Evolutionary conservation across 768 basidiomycete genomes (phyloP), one percentile per base, ranked within the genome.

Genomic region (Termitomyces sp.): DNA sequence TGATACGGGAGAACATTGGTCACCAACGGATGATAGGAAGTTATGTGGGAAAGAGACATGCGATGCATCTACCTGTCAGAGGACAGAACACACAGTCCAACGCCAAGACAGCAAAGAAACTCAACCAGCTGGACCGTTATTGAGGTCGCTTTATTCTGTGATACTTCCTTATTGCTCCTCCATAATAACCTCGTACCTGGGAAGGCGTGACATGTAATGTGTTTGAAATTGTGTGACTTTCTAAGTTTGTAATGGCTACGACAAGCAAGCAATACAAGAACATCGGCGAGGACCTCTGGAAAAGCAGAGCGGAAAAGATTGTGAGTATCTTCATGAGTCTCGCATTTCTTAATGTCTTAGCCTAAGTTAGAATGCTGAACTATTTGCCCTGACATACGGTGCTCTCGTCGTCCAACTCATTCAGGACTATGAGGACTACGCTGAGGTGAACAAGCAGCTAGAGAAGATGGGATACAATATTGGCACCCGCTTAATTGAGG

Each of bases 381-480:
- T 99, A 27, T 98, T 99, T 74, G 89, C 95, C 3, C 74, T 98
- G 57, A 98, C 96, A 22, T 99, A 99, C 64, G 97, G 97, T 52
- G 95, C 95, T 24, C 85, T 98, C 51, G 97, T 99, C 48, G 94
- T 98, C 34, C 97, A 99, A 75, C 83, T 99, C 60, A 95, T 98
- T 61, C 97, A 98, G 69, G 97, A 99, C 73, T 98, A 98, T 68
- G 97, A 99, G 68, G 95, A 99, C 77, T 98, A 97, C 69, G 82
- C 82, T 14, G 93, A 96, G 70, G 91, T 93, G 61, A 93, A 93
- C 73, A 95, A 93, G 71, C 95, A 99, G 71, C 87, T 99, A 3
- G 96, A 99, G 67, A 96, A 95, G 77, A 98, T 98, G 96, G 97
- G 97, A 4, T 98, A 97, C 74, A 97, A 95, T 69, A 98, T 99